Evolutionary conservation across 2,329 filamentous ascomycete species (phyloP).

Genomic region (Botrytis paeoniae): DNA sequence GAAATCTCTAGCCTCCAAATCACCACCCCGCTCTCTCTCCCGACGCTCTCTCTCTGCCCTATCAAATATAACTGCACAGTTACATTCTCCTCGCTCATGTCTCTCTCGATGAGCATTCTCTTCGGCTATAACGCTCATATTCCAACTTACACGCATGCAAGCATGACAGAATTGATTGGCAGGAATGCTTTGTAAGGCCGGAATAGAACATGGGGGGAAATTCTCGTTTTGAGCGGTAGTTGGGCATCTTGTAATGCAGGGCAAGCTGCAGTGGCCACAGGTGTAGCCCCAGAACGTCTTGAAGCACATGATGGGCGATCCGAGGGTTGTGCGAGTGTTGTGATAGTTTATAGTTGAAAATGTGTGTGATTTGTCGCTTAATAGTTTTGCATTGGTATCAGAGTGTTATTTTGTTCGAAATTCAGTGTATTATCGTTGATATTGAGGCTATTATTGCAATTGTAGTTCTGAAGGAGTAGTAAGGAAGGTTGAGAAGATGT

Average conservation of each 20-base stretch:
- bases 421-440: too few relatives aligned
- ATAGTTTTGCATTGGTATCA: not conserved
- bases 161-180: constrained; percentile 33
- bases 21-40: not conserved
- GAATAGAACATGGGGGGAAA: constrained; percentile 33
- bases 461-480: not conserved
- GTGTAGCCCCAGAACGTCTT: constrained; percentile 46
- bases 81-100: constrained; percentile 31
- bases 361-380: not conserved
- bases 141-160: constrained; percentile 36
- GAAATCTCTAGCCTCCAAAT: not conserved
- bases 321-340: not conserved
- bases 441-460: not conserved
- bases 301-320: constrained; percentile 44
- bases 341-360: not conserved
- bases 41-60: constrained; percentile 27
- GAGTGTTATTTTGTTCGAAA: too few relatives aligned
- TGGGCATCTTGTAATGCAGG: constrained; percentile 45
- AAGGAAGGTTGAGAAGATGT: not conserved
- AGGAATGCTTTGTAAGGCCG: constrained; percentile 31
- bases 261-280: constrained; percentile 47
- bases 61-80: constrained; percentile 32
- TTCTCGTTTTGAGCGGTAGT: constrained; percentile 26
- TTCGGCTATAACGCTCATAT: constrained; percentile 28
- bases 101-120: constrained; percentile 31